A percentile compares a stretch with the other conserved stretches of the same genome.
Evolutionary conservation across 805 yeast genomes (phyloP).

Genomic region (Nakazawaea peltata): DNA sequence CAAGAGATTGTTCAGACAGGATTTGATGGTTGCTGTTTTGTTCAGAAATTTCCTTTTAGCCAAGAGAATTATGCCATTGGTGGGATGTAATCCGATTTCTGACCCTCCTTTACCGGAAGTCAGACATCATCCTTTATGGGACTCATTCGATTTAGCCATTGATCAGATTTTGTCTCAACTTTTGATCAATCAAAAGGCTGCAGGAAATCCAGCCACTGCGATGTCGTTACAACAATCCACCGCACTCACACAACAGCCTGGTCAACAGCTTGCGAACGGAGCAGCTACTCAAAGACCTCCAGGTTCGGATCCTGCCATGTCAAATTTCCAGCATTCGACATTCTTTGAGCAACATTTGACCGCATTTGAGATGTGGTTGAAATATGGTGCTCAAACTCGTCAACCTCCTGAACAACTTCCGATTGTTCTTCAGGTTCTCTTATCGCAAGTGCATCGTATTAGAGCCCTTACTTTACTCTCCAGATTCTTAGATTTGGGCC

Average conservation of each 20-base stretch:
- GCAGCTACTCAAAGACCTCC: neutral
- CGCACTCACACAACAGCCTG: conserved; percentile 10
- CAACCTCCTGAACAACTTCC: conserved; percentile 95
- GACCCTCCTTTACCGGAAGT: conserved; percentile 89
- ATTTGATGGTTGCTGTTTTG: conserved; percentile 91
- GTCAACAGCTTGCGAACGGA: conserved; percentile 3
- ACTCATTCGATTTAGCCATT: conserved; percentile 94
- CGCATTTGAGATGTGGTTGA: conserved; percentile 94
- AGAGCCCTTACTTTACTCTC: conserved; percentile 81
- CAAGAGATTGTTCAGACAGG: conserved; percentile 88
- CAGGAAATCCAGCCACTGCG: conserved; percentile 6
- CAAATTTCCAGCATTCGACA: conserved; percentile 77
- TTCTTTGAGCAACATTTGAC: conserved; percentile 95
- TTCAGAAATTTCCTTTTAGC: conserved; percentile 91
- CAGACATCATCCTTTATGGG: conserved; percentile 90
- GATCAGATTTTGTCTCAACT: conserved; percentile 84
- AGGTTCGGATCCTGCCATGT: conserved; percentile 14
- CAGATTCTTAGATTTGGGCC: conserved; percentile 86
- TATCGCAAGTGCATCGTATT: conserved; percentile 90
- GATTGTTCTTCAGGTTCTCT: conserved; percentile 81
- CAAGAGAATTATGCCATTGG: conserved; percentile 86
- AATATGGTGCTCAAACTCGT: conserved; percentile 76
- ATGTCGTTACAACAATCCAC: conserved; percentile 6
- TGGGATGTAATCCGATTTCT: conserved; percentile 89
- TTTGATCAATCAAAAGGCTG: conserved; percentile 28